phyloP scores from a whole-genome alignment of 805 yeast species.

The Jamesozyma piceae region DNA sequence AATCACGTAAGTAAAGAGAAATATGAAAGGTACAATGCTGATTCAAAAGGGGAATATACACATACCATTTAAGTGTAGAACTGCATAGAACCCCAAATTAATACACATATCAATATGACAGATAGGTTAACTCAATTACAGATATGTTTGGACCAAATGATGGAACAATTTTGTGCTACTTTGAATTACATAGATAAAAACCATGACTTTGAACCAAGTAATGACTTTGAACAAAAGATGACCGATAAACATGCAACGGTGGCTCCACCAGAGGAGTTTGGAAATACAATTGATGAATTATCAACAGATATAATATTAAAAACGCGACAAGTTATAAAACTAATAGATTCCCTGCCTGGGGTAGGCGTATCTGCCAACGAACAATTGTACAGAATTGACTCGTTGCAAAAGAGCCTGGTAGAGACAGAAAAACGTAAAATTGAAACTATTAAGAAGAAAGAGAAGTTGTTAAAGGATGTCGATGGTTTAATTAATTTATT shows the following conservation, averaged over 20 bases:
- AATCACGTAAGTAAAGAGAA: too few species aligned
- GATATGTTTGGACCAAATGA: slow-evolving; percentile 68
- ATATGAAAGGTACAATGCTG: too few species aligned
- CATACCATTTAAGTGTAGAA: too few species aligned
- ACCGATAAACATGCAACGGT: slow-evolving; percentile 51
- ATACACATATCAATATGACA: slow-evolving; percentile 55
- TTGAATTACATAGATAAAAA: slow-evolving; percentile 70
- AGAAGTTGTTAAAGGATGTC: slow-evolving; percentile 49
- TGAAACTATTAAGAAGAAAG: slow-evolving; percentile 53
- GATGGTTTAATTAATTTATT: slow-evolving; percentile 53
- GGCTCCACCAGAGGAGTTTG: slow-evolving; percentile 39
- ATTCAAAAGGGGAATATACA: too few species aligned
- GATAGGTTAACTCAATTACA: slow-evolving; percentile 88
- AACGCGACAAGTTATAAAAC: slow-evolving; percentile 73
- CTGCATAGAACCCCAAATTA: too few species aligned
- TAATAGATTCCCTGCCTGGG: slow-evolving; percentile 87
- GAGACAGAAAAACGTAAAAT: slow-evolving; percentile 51
- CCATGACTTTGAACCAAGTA: slow-evolving; percentile 46
- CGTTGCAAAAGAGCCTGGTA: slow-evolving; percentile 52
- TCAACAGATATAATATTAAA: slow-evolving; percentile 78
- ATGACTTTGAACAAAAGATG: slow-evolving; percentile 45
- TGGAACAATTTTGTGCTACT: slow-evolving; percentile 73
- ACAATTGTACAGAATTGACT: slow-evolving; percentile 57
- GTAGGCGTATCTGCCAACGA: slow-evolving; percentile 73
- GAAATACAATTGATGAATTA: slow-evolving; percentile 57